Percentiles rank a stretch among this genome's conserved stretches.
Evolutionary conservation across 129 eudicot genomes (phyloP).

Genomic region (Mikania micrantha): DNA sequence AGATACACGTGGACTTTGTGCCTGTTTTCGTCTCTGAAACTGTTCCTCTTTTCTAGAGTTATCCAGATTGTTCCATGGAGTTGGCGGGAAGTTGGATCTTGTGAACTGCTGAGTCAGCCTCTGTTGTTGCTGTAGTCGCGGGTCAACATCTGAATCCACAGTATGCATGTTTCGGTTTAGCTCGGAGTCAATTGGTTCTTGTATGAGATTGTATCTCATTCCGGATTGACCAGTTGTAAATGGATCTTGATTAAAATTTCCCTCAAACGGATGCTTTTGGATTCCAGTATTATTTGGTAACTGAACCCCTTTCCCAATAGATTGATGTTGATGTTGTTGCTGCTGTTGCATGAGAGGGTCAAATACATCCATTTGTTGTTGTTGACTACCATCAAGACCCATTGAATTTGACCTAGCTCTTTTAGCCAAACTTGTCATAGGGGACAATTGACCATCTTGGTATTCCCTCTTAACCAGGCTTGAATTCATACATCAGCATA

Average conservation of each 20-base stretch:
- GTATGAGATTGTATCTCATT: slow-evolving; percentile 51
- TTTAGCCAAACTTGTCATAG: slow-evolving; percentile 44
- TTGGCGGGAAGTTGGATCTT: slow-evolving; percentile 60
- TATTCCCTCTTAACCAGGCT: slow-evolving; percentile 58
- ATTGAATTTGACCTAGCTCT: slow-evolving; percentile 50
- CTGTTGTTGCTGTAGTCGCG: slow-evolving; percentile 48
- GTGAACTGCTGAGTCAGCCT: slow-evolving; percentile 45
- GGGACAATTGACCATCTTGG: slow-evolving; percentile 68
- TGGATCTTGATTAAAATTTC: slow-evolving; percentile 57
- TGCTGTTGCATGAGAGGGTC: slow-evolving; percentile 59
- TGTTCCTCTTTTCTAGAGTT: slow-evolving; percentile 71
- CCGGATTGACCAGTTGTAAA: slow-evolving; percentile 56
- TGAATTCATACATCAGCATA: slow-evolving; percentile 43
- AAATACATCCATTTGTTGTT: slow-evolving; percentile 56
- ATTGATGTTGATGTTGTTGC: slow-evolving; percentile 26
- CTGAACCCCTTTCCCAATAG: slow-evolving; percentile 58
- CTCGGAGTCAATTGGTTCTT: slow-evolving; percentile 60
- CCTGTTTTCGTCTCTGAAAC: slow-evolving; percentile 64
- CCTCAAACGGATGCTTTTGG: slow-evolving; percentile 71
- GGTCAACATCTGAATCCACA: slow-evolving; percentile 45
- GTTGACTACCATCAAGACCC: slow-evolving; percentile 50
- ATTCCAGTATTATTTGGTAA: slow-evolving; percentile 43
- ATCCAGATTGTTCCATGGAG: slow-evolving; percentile 73
- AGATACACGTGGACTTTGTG: slow-evolving; percentile 88
- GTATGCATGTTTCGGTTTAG: slow-evolving; percentile 40